Evolutionary conservation across 2,329 filamentous ascomycete species (phyloP).

Genomic region (Botryosphaeria agaves): DNA sequence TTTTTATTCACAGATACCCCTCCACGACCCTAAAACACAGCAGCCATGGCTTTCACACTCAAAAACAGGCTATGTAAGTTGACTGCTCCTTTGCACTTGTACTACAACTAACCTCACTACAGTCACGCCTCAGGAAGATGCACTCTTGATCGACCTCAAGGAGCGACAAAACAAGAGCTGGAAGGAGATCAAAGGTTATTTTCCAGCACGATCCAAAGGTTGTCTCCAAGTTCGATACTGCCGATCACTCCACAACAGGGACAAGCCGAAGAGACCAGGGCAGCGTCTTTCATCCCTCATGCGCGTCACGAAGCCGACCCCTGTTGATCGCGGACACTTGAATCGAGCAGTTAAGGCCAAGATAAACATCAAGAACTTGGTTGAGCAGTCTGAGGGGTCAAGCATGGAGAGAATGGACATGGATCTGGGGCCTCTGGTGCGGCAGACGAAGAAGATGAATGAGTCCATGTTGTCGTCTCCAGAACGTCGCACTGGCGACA

Average conservation of each 20-base stretch:
- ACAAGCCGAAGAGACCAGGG: background rate
- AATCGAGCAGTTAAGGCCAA: background rate
- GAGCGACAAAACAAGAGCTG: background rate
- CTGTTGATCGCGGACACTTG: background rate
- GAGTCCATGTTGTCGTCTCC: no score
- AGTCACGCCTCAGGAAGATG: constrained; percentile 1
- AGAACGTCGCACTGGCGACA: no score
- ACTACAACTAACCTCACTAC: background rate
- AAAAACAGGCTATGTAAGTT: no score
- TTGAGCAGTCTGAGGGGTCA: background rate
- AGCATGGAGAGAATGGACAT: background rate
- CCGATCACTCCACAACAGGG: background rate
- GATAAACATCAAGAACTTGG: background rate
- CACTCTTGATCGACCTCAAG: constrained; percentile 1
- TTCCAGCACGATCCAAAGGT: background rate
- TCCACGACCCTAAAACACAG: no score
- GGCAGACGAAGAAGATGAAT: background rate
- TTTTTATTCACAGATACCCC: no score
- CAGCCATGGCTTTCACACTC: no score
- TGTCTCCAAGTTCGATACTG: constrained; percentile 1
- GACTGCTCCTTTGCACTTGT: no score
- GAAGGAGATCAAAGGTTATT: background rate
- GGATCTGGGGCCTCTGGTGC: background rate
- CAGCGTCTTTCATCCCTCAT: background rate
- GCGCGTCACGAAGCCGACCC: background rate